These are phyloP conservation scores for Hypsizygus marmoreus DNA, from an alignment of 768 basidiomycete genomes.

Conservation along the genomic window DNA sequence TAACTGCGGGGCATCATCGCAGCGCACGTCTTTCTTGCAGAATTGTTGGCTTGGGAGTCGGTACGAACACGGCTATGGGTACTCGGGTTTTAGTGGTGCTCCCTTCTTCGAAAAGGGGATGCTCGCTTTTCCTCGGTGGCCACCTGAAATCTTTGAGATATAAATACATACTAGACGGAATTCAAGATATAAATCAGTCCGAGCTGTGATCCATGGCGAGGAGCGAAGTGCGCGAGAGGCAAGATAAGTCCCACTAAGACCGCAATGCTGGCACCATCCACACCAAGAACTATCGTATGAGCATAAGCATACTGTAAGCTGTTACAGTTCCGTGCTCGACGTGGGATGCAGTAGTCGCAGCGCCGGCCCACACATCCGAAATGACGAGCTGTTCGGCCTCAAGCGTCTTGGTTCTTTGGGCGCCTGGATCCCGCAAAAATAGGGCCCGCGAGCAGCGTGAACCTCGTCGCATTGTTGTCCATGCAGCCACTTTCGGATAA, in stretches of 20 bases:
- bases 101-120: background rate
- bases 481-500: slow-evolving; percentile 14
- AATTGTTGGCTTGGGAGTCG: slow-evolving; percentile 10
- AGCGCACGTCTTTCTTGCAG: background rate
- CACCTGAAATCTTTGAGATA: no score
- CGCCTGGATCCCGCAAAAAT: slow-evolving; percentile 12
- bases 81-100: background rate
- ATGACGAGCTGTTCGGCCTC: slow-evolving; percentile 1
- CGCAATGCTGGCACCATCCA: background rate
- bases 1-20: slow-evolving; percentile 8
- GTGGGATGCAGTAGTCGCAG: no score
- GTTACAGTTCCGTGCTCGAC: slow-evolving; percentile 10
- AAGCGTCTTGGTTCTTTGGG: slow-evolving; percentile 10
- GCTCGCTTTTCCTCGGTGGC: slow-evolving; percentile 8
- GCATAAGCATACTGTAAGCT: background rate
- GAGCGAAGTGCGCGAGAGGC: background rate
- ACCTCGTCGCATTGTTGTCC: slow-evolving; percentile 2
- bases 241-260: background rate
- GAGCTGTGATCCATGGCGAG: background rate
- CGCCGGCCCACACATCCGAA: background rate
- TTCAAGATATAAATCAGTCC: no score
- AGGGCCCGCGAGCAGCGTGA: slow-evolving; percentile 12
- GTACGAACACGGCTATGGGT: background rate
- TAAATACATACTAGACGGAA: background rate
- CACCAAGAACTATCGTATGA: no score